These are phyloP conservation scores for Chaetomiaceae sp. DNA, from an alignment of 2,329 filamentous ascomycete genomes.

Conservation along the genomic window DNA sequence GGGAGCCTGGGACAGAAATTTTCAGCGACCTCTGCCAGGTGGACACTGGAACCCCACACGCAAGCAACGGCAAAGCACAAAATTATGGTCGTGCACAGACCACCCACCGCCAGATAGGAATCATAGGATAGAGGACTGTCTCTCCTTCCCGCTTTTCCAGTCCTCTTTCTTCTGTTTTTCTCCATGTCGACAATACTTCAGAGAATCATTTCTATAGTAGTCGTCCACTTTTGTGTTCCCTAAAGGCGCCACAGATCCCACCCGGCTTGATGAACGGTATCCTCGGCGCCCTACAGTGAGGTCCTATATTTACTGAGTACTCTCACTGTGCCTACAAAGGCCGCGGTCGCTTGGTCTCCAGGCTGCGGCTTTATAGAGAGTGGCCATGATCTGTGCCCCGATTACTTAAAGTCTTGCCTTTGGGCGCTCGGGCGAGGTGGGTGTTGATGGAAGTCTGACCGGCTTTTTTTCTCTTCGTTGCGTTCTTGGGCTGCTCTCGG, in stretches of 20 bases:
- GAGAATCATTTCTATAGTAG: constrained; percentile 99
- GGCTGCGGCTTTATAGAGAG: constrained; percentile 66
- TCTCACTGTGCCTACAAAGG: constrained; percentile 59
- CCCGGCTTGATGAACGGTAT: constrained; percentile 91
- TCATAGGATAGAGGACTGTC: constrained; percentile 58
- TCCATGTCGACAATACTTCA: constrained; percentile 59
- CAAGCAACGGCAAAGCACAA: constrained; percentile 4
- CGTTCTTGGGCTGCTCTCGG: constrained; percentile 42
- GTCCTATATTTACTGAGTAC: constrained; percentile 55
- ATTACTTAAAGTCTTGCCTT: constrained; percentile 61
- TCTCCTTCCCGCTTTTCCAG: constrained; percentile 30
- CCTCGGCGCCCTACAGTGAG: constrained; percentile 83
- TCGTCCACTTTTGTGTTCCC: constrained; percentile 88
- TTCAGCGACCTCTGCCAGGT: not conserved
- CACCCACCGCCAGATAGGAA: constrained; percentile 27
- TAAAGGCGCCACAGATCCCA: constrained; percentile 90
- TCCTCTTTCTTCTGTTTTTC: constrained; percentile 48
- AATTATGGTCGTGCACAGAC: constrained; percentile 28
- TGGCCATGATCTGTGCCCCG: constrained; percentile 93
- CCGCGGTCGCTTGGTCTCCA: constrained; percentile 41
- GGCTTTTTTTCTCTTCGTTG: constrained; percentile 59
- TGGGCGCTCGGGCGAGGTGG: constrained; percentile 73
- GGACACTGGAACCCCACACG: not conserved
- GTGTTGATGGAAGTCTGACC: constrained; percentile 89
- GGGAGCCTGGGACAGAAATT: too few relatives aligned